phyloP scores from a whole-genome alignment of 768 basidiomycete species.

The Saitozyma sp. region DNA sequence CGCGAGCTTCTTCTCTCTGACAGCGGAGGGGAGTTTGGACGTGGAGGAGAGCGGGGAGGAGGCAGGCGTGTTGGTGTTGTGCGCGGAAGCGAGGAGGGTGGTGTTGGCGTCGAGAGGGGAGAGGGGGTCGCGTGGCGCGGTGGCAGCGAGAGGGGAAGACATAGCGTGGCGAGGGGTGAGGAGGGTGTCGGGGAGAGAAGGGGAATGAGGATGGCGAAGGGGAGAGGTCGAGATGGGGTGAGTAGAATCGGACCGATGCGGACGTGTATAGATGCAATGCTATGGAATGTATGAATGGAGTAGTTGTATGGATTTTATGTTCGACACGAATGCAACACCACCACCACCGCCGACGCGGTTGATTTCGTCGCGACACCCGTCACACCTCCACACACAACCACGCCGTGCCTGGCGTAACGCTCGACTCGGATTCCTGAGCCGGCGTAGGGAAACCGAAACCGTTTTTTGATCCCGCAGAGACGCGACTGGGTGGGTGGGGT shows the following conservation, averaged over 20 bases:
- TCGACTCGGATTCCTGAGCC: too few relatives aligned
- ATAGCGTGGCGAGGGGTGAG: not conserved
- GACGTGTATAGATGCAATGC: not conserved
- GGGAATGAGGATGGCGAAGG: not conserved
- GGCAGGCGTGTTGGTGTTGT: not conserved
- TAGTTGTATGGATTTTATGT: too few relatives aligned
- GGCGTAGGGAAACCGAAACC: too few relatives aligned
- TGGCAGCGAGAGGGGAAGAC: slow-evolving; percentile 7
- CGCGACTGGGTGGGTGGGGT: too few relatives aligned
- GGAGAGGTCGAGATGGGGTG: not conserved
- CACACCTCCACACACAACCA: too few relatives aligned
- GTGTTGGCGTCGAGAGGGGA: too few relatives aligned
- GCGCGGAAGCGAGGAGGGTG: not conserved
- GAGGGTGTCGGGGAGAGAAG: not conserved
- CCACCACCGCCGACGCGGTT: too few relatives aligned
- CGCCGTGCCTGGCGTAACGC: too few relatives aligned
- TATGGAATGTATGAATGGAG: not conserved
- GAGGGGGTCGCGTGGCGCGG: not conserved
- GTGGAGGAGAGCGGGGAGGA: not conserved
- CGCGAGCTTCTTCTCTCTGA: slow-evolving; percentile 12
- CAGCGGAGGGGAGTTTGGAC: not conserved
- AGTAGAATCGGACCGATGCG: not conserved
- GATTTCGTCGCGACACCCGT: too few relatives aligned
- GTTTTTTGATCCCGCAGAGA: too few relatives aligned
- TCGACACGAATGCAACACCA: too few relatives aligned